phyloP scores from a whole-genome alignment of 75 land plant species.

The Adiantum capillusveneris region DNA sequence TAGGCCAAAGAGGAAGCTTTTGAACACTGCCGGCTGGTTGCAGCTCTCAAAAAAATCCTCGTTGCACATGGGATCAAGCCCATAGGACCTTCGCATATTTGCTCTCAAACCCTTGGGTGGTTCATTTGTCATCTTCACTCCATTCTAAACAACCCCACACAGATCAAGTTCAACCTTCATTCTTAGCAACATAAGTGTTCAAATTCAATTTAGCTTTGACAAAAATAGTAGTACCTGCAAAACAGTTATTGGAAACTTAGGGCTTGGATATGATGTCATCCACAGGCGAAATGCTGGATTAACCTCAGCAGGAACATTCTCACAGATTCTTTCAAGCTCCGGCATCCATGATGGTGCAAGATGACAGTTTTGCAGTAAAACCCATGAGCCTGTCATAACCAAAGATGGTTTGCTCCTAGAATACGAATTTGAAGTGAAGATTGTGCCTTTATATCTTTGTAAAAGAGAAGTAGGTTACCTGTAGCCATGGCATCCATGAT shows the following conservation, averaged over 20 bases:
- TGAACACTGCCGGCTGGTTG: conserved; percentile 25
- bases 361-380: conserved; percentile 38
- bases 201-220: too few species aligned
- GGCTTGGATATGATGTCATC: conserved; percentile 48
- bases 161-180: too few species aligned
- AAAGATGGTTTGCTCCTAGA: too few species aligned
- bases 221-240: conserved; percentile 33
- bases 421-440: too few species aligned
- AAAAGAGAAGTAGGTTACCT: conserved; percentile 6
- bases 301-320: conserved; percentile 17
- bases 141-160: conserved; percentile 23
- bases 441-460: too few species aligned
- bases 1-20: conserved; percentile 32
- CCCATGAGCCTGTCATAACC: conserved; percentile 26
- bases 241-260: conserved; percentile 36
- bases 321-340: conserved; percentile 35
- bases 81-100: conserved; percentile 33
- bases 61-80: conserved; percentile 30
- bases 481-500: conserved; percentile 34
- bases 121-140: conserved; percentile 47
- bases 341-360: conserved; percentile 45
- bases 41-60: conserved; percentile 38
- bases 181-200: too few species aligned
- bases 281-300: conserved; percentile 34
- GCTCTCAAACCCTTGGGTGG: conserved; percentile 39